Conservation (phyloP, 2,329 filamentous ascomycete genomes). For the Botrytis tulipae region DNA sequence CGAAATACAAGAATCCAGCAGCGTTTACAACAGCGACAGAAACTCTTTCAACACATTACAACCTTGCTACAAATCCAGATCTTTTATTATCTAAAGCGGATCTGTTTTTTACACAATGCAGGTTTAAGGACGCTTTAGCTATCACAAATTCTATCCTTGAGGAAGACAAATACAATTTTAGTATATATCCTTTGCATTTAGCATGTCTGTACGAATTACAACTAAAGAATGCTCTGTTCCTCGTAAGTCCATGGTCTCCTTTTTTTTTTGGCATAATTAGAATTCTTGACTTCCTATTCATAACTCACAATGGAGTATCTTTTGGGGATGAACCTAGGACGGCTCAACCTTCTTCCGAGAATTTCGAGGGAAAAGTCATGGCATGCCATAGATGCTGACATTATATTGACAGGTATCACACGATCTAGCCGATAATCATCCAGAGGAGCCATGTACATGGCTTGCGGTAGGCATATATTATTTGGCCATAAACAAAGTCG, state of each 20-base stretch:
- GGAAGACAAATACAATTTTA: slow-evolving; percentile 84
- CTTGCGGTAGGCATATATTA: slow-evolving; percentile 96
- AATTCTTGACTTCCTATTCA: background rate
- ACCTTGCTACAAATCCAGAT: slow-evolving; percentile 80
- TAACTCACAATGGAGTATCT: background rate
- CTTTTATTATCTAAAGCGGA: slow-evolving; percentile 88
- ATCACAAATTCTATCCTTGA: slow-evolving; percentile 82
- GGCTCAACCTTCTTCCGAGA: background rate
- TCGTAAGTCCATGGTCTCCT: slow-evolving; percentile 44
- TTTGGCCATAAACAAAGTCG: slow-evolving; percentile 81
- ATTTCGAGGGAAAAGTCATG: background rate
- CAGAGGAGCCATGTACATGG: slow-evolving; percentile 88
- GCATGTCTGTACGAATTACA: slow-evolving; percentile 86
- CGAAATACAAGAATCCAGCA: slow-evolving; percentile 87
- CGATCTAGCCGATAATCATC: slow-evolving; percentile 86
- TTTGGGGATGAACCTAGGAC: too few species aligned
- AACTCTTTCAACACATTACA: slow-evolving; percentile 90
- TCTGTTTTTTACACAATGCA: slow-evolving; percentile 89
- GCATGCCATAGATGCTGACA: background rate
- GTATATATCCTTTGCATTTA: slow-evolving; percentile 84
- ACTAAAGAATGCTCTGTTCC: slow-evolving; percentile 83
- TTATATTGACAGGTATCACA: slow-evolving; percentile 59
- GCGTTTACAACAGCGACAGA: slow-evolving; percentile 84
- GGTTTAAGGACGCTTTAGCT: slow-evolving; percentile 80
- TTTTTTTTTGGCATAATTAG: background rate